These are phyloP conservation scores for Tirmania nivea DNA, from an alignment of 495 filamentous ascomycete genomes.

Conservation along the genomic window DNA sequence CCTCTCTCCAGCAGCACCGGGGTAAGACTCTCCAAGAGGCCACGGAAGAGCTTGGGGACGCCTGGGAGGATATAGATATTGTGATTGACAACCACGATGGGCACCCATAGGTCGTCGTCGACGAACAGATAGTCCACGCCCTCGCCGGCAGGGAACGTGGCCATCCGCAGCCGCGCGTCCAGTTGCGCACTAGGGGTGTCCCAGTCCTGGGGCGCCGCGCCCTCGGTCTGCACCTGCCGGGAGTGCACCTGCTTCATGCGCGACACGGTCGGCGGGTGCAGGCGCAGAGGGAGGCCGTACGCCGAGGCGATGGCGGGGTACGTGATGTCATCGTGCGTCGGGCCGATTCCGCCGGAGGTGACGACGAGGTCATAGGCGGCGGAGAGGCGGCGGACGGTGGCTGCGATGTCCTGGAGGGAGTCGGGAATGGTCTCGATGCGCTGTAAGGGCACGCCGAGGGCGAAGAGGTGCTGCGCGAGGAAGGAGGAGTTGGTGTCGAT, in stretches of 20 bases:
- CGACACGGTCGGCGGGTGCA: slow-evolving; percentile 52
- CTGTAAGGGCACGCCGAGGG: slow-evolving; percentile 65
- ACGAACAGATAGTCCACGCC: slow-evolving; percentile 52
- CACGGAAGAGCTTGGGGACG: slow-evolving; percentile 63
- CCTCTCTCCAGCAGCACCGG: slow-evolving; percentile 28
- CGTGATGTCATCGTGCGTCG: slow-evolving; percentile 93
- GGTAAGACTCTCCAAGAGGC: slow-evolving; percentile 44
- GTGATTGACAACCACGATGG: slow-evolving; percentile 61
- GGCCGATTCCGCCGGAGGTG: slow-evolving; percentile 85
- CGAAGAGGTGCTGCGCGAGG: slow-evolving; percentile 85
- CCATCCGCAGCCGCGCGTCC: slow-evolving; percentile 72
- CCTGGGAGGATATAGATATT: slow-evolving; percentile 90
- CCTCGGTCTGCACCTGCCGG: slow-evolving; percentile 41
- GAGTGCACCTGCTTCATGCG: slow-evolving; percentile 67
- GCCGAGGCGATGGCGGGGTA: slow-evolving; percentile 85
- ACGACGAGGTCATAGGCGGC: slow-evolving; percentile 79
- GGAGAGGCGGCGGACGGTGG: slow-evolving; percentile 70
- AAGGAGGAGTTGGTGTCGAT: slow-evolving; percentile 82
- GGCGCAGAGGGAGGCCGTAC: slow-evolving; percentile 49
- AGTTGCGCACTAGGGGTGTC: slow-evolving; percentile 55
- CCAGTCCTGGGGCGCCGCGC: slow-evolving; percentile 36
- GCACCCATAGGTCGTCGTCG: slow-evolving; percentile 72
- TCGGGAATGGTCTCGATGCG: slow-evolving; percentile 83
- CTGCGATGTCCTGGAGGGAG: slow-evolving; percentile 73
- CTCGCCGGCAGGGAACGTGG: slow-evolving; percentile 57